Conservation (phyloP, 805 yeast species). For the Cyberlindnera bimundalis region DNA sequence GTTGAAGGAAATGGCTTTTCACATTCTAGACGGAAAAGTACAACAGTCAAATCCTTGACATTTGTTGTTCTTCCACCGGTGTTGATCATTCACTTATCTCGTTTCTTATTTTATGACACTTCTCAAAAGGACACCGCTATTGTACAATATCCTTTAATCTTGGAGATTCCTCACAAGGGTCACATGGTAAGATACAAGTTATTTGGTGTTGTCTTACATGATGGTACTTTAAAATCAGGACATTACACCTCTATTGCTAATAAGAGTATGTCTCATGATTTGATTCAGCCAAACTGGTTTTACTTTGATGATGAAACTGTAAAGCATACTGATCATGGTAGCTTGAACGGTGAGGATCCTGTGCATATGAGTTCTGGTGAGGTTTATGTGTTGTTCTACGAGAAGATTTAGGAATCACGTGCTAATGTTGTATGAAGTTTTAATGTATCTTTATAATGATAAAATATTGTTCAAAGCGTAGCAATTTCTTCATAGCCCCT, state of each 20-base stretch:
- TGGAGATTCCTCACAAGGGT: constrained; percentile 45
- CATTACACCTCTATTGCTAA: constrained; percentile 71
- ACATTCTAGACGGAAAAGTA: constrained; percentile 19
- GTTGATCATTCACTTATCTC: constrained; percentile 77
- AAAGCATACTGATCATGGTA: constrained; percentile 46
- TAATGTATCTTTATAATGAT: too few relatives aligned
- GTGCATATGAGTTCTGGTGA: constrained; percentile 47
- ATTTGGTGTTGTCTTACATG: constrained; percentile 65
- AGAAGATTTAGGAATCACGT: too few relatives aligned
- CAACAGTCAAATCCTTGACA: constrained; percentile 65
- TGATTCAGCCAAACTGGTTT: constrained; percentile 55
- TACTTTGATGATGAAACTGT: constrained; percentile 71
- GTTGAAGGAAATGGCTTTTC: constrained; percentile 6
- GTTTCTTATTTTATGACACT: constrained; percentile 59
- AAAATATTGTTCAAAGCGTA: too few relatives aligned
- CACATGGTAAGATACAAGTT: constrained; percentile 43
- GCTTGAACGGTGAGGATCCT: constrained; percentile 34
- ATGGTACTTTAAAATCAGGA: constrained; percentile 68
- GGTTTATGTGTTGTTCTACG: constrained; percentile 70
- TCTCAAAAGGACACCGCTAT: constrained; percentile 50
- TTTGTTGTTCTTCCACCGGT: constrained; percentile 80
- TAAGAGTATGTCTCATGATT: constrained; percentile 37
- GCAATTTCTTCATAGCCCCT: too few relatives aligned
- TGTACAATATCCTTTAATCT: constrained; percentile 52
- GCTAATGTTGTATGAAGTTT: too few relatives aligned